These are phyloP conservation scores for Xerocomus potaroensis DNA, from an alignment of 768 basidiomycete species.

Conservation along the genomic window DNA sequence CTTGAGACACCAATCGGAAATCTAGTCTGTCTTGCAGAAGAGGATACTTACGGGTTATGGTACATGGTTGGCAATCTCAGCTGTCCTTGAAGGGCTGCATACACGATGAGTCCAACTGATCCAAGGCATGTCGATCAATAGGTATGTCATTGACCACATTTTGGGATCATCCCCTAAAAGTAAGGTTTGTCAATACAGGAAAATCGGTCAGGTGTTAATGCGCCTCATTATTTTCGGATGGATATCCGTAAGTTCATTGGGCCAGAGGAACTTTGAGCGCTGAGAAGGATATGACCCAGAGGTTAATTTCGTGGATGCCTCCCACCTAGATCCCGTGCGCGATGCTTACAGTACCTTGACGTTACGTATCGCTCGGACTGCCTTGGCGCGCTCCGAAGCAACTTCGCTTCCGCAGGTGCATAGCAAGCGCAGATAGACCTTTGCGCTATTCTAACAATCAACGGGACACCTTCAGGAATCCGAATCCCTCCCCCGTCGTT, in stretches of 20 bases:
- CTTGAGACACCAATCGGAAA: neutral
- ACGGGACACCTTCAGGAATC: neutral
- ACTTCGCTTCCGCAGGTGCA: slow-evolving; percentile 1
- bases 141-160: slow-evolving; percentile 4
- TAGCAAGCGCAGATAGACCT: neutral
- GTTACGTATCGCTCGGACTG: slow-evolving; percentile 11
- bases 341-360: slow-evolving; percentile 2
- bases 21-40: neutral
- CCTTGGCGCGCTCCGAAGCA: slow-evolving; percentile 4
- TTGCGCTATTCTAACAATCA: neutral
- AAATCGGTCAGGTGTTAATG: neutral
- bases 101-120: slow-evolving; percentile 5
- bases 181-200: neutral
- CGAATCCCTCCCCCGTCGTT: neutral
- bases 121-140: slow-evolving; percentile 15
- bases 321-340: slow-evolving; percentile 7
- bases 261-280: slow-evolving; percentile 2
- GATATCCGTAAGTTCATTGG: slow-evolving; percentile 5
- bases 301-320: slow-evolving; percentile 12
- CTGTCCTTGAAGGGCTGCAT: neutral
- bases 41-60: no score
- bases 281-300: neutral
- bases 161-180: neutral
- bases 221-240: slow-evolving; percentile 1
- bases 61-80: neutral